Conservation (phyloP, 371 early-diverging fungal genomes). For the Mortierella sp. region DNA sequence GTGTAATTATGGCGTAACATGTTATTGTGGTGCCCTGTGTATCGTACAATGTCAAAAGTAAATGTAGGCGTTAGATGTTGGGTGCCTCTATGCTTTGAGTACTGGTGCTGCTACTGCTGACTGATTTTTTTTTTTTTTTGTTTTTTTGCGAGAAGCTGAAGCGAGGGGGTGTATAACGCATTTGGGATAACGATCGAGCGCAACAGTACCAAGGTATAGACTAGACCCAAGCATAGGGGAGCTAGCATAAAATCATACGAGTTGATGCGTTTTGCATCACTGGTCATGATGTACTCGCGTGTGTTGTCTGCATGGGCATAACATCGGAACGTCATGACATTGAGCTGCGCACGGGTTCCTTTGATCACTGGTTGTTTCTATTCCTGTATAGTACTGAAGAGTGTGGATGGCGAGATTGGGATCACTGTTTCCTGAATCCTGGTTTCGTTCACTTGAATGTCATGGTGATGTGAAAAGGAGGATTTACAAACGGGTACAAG, state of each 20-base stretch:
- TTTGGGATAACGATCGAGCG: too few species aligned
- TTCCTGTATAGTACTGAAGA: too few species aligned
- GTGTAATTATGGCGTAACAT: conserved; percentile 26
- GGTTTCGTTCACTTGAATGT: background rate
- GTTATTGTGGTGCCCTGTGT: conserved; percentile 33
- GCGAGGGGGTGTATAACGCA: too few species aligned
- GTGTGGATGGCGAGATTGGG: too few species aligned
- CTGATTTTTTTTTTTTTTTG: too few species aligned
- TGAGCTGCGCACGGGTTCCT: background rate
- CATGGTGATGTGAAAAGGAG: too few species aligned
- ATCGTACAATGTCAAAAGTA: too few species aligned
- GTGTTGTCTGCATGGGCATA: conserved; percentile 54
- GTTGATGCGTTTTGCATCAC: conserved; percentile 50
- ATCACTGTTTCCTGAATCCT: background rate
- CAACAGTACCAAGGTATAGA: conserved; percentile 19
- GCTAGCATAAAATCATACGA: conserved; percentile 44
- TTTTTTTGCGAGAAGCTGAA: too few species aligned
- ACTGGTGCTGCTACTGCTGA: too few species aligned
- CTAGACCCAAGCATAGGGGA: conserved; percentile 22
- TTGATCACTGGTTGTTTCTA: background rate
- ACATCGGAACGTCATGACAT: conserved; percentile 55
- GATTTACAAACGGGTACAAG: too few species aligned
- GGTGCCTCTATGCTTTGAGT: too few species aligned
- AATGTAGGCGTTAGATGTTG: too few species aligned
- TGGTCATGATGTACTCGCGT: conserved; percentile 56